These are phyloP conservation scores for Rhizopogon vinicolor DNA, from an alignment of 768 basidiomycete species.

Conservation along the genomic window DNA sequence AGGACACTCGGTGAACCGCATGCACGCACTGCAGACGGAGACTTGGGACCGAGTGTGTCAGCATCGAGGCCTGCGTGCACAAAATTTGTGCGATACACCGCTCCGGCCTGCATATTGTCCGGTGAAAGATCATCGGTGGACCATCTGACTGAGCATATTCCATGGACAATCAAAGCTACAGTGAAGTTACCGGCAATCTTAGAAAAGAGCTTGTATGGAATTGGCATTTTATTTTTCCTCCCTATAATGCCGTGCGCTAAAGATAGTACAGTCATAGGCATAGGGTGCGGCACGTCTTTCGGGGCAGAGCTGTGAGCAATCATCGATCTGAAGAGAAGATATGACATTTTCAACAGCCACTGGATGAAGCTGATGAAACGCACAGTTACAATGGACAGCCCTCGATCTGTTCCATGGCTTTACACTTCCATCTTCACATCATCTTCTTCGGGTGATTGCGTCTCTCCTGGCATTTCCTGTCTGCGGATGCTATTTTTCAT, in stretches of 20 bases:
- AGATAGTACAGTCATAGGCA: not conserved
- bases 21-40: too few relatives aligned
- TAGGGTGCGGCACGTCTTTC: not conserved
- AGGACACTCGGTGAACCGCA: too few relatives aligned
- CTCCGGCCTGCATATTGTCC: not conserved
- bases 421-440: conserved; percentile 41
- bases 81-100: not conserved
- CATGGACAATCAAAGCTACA: not conserved
- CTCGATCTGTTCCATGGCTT: not conserved
- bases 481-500: conserved; percentile 35
- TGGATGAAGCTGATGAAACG: not conserved
- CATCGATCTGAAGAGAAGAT: not conserved
- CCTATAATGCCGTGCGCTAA: not conserved
- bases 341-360: not conserved
- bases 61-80: not conserved
- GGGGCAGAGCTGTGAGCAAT: too few relatives aligned
- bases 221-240: not conserved
- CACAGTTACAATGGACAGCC: not conserved
- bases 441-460: conserved; percentile 20
- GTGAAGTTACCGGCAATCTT: not conserved
- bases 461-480: conserved; percentile 14
- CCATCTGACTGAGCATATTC: not conserved
- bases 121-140: not conserved
- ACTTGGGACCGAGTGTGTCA: not conserved
- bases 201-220: not conserved